Percentiles rank a stretch among this genome's conserved stretches.
Evolutionary conservation across 345 rosid species (phyloP).

Genomic region (Rhodamnia argentea): DNA sequence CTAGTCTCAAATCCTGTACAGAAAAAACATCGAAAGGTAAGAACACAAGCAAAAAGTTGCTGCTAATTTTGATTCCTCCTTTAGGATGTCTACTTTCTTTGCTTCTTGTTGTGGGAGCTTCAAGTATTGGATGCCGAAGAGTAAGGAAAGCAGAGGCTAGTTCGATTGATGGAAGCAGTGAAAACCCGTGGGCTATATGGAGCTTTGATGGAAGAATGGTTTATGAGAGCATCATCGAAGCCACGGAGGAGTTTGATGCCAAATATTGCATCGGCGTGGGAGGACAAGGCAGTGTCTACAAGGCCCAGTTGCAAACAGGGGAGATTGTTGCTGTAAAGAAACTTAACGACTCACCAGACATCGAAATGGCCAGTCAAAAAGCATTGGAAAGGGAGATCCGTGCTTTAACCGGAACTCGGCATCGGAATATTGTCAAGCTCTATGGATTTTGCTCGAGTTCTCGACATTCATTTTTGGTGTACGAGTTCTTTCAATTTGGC

Average conservation of each 20-base stretch:
- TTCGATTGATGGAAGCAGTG: fast-evolving
- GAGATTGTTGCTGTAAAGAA: constrained; percentile 11
- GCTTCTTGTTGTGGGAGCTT: neutral
- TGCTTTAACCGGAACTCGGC: fast-evolving
- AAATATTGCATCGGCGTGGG: constrained; percentile 16
- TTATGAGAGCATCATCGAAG: constrained; percentile 9
- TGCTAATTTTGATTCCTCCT: neutral
- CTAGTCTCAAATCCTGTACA: constrained; percentile 3
- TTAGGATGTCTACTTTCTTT: neutral
- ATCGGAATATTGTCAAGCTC: neutral
- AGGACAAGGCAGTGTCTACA: constrained; percentile 9
- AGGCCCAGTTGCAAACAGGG: constrained; percentile 1
- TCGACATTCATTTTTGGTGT: neutral
- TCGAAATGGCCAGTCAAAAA: neutral
- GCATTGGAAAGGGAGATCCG: constrained; percentile 10
- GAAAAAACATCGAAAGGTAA: neutral
- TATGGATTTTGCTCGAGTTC: neutral
- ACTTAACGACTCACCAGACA: neutral
- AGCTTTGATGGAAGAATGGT: constrained; percentile 1
- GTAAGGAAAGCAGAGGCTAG: neutral
- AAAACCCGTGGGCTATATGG: neutral
- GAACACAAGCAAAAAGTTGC: neutral
- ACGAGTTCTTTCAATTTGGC: neutral
- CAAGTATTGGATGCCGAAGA: neutral
- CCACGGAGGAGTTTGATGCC: constrained; percentile 4